phyloP scores from a whole-genome alignment of 306 rosid species.

The Cicer chorassanicum region DNA sequence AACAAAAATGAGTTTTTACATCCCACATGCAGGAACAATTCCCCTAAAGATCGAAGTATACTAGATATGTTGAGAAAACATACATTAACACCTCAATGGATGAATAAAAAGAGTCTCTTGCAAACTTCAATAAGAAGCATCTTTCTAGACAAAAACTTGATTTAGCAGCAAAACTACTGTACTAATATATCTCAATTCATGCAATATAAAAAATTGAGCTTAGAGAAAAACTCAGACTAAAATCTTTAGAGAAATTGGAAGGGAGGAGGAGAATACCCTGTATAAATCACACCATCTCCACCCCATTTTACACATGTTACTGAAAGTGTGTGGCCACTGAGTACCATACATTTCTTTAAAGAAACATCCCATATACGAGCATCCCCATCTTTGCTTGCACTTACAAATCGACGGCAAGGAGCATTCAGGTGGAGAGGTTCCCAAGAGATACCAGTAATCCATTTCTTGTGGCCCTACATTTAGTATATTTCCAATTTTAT shows the following conservation, averaged over 20 bases:
- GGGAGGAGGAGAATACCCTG: slow-evolving; percentile 63
- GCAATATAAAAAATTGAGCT: background rate
- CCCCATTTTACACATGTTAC: slow-evolving; percentile 98
- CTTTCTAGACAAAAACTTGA: background rate
- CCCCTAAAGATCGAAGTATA: background rate
- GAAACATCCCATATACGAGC: slow-evolving; percentile 94
- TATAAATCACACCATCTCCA: slow-evolving; percentile 93
- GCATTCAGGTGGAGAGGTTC: slow-evolving; percentile 86
- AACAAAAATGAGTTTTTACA: background rate
- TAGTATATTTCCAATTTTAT: slow-evolving; percentile 17
- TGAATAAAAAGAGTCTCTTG: slow-evolving; percentile 4
- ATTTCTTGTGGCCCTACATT: slow-evolving; percentile 90
- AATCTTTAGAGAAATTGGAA: slow-evolving; percentile 10
- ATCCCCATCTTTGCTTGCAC: slow-evolving; percentile 98
- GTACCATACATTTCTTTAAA: slow-evolving; percentile 67
- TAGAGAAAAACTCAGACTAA: background rate
- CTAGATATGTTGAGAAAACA: background rate
- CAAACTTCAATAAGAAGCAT: slow-evolving; percentile 9
- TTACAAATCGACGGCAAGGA: slow-evolving; percentile 92
- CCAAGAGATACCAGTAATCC: slow-evolving; percentile 98
- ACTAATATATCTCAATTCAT: slow-evolving; percentile 1
- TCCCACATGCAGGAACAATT: background rate
- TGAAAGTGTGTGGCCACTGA: slow-evolving; percentile 89
- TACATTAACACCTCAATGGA: background rate
- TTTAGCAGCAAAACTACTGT: background rate